phyloP scores from a whole-genome alignment of 352 stramenopile genomes.

The Globisporangium canariense region DNA sequence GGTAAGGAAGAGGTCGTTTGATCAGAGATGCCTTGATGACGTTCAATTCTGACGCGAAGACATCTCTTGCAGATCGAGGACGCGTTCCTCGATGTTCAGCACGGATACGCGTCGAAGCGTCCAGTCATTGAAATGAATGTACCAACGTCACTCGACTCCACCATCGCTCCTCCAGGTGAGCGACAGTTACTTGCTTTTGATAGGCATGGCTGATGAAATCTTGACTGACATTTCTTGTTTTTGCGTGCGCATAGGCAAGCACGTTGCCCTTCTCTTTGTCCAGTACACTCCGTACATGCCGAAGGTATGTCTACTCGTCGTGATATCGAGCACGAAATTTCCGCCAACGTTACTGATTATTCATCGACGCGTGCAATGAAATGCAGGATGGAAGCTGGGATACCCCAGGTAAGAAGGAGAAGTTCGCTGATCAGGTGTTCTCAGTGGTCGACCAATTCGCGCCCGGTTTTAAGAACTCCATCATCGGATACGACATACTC shows the following conservation, averaged over 20 bases:
- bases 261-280: conserved; percentile 89
- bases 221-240: neutral
- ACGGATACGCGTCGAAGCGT: conserved; percentile 57
- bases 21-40: neutral
- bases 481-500: conserved; percentile 86
- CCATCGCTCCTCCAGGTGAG: conserved; percentile 66
- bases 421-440: conserved; percentile 82
- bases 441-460: conserved; percentile 85
- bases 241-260: conserved; percentile 49
- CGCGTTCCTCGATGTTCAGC: conserved; percentile 80
- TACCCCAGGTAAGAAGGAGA: conserved; percentile 67
- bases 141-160: conserved; percentile 78
- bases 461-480: conserved; percentile 78
- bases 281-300: conserved; percentile 90
- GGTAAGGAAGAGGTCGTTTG: conserved; percentile 19
- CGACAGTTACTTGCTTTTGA: too few species aligned
- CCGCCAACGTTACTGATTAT: neutral
- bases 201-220: too few species aligned
- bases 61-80: conserved; percentile 67
- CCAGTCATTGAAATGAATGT: conserved; percentile 92
- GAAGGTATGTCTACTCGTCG: conserved; percentile 31
- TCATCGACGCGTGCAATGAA: neutral
- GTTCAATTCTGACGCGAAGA: conserved; percentile 3
- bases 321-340: neutral
- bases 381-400: conserved; percentile 73